Base-by-base conservation (phyloP, 352 stramenopile genomes). In the Salisapilia sapeloensis region DNA sequence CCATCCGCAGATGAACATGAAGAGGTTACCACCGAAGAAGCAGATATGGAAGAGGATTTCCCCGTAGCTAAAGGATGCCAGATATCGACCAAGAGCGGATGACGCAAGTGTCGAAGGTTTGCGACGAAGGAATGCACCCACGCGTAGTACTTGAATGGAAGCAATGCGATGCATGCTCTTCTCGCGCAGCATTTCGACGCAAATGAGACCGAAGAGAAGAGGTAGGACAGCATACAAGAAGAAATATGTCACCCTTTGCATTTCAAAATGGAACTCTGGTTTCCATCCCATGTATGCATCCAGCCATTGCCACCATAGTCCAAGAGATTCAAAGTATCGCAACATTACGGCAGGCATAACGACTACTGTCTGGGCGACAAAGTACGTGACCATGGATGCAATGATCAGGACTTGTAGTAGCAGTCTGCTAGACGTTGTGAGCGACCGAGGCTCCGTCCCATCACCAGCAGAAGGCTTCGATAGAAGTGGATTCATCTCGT, bases 211-310 rank as follows among this genome's bases (percentile, higher is more conserved):
- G 4, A 40, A 44, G 21, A 61, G 9, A 6, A 81, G 20, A 3
- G 65, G 58, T 5, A 75, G 12, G 12, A 64, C 41, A 3, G 28
- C 35, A 15, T 63, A 54, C 8, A 82, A 41, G 24, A 54, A 44
- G 23, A 78, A 60, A 38, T 55, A 78, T 6, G 56, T 76, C n/a
- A 50, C 48, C 3, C 55, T 56, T 8, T 64, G 36, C 54, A 81
- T 74, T 37, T 81, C 69, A 13, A 52, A 53, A 36, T 72, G 56
- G 3, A 18, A 2, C 24, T 35, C 9, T 28, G 9, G n/a, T 28
- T n/a, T n/a, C 9, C 24, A 28, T n/a, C 24, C 9, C 9, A 28
- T 28, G 24, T 12, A 28, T 28, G 24, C 24, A 28, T n/a, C 9
- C 9, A 28, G n/a, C n/a, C n/a, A 28, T n/a, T 28, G n/a, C n/a